phyloP scores from a whole-genome alignment of 495 filamentous ascomycete genomes.

The Venustampulla echinocandica region DNA sequence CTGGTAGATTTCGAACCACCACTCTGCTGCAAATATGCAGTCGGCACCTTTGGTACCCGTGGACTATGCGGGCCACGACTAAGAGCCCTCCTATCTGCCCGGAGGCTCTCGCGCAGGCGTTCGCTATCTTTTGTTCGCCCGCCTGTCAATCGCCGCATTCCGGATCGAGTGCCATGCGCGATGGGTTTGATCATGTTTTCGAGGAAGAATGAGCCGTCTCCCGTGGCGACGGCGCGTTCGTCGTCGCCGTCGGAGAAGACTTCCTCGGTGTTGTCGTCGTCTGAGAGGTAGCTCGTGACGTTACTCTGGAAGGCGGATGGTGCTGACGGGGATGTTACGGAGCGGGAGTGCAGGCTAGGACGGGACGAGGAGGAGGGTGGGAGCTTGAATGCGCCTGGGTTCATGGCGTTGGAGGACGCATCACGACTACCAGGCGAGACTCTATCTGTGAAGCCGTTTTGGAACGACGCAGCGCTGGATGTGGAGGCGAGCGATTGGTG shows the following conservation, averaged over 20 bases:
- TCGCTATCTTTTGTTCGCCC: conserved; percentile 53
- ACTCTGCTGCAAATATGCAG: conserved; percentile 36
- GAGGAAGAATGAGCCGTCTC: conserved; percentile 49
- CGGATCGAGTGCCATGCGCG: conserved; percentile 43
- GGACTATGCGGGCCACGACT: conserved; percentile 38
- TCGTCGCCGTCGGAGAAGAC: conserved; percentile 47
- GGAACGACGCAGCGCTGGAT: conserved; percentile 68
- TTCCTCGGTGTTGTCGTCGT: conserved; percentile 40
- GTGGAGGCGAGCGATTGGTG: conserved; percentile 70
- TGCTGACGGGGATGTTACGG: conserved; percentile 59
- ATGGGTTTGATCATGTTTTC: conserved; percentile 57
- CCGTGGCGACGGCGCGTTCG: conserved; percentile 28
- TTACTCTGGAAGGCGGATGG: conserved; percentile 46
- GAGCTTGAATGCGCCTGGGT: conserved; percentile 49
- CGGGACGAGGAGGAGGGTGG: conserved; percentile 27
- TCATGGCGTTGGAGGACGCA: conserved; percentile 55
- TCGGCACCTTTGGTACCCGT: conserved; percentile 56
- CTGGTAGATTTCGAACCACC: conserved; percentile 5
- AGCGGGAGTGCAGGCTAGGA: conserved; percentile 57
- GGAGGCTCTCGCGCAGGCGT: conserved; percentile 48
- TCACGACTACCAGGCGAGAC: conserved; percentile 26
- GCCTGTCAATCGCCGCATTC: conserved; percentile 61
- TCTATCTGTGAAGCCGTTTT: conserved; percentile 79
- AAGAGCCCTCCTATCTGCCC: conserved; percentile 35
- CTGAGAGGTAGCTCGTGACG: conserved; percentile 46